Percentiles rank a stretch among this genome's conserved stretches.
phyloP scores from a whole-genome alignment of 2,329 filamentous ascomycete species.

The Penicillium sp. region DNA sequence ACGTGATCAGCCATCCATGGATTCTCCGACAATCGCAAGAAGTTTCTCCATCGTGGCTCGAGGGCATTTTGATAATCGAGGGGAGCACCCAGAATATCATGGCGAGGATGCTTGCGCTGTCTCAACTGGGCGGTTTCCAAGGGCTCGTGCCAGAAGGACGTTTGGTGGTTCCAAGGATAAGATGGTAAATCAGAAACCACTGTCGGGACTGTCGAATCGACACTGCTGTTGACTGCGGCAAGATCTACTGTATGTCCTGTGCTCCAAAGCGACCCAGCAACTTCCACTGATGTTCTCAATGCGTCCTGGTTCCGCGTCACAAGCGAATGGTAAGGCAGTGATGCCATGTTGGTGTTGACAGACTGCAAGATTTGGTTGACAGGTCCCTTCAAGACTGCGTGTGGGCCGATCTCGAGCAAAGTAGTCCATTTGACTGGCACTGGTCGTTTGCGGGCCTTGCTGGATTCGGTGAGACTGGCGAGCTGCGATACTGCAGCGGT shows the following conservation, averaged over 20 bases:
- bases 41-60: constrained; percentile 44
- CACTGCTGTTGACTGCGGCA: constrained; percentile 7
- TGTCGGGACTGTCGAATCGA: constrained; percentile 4
- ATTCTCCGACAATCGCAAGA: constrained; percentile 22
- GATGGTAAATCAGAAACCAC: constrained; percentile 31
- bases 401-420: constrained; percentile 29
- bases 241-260: constrained; percentile 11
- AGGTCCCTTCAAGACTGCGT: constrained; percentile 25
- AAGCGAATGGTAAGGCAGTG: constrained; percentile 8
- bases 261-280: constrained; percentile 14
- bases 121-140: constrained; percentile 19
- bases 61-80: constrained; percentile 18
- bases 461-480: constrained; percentile 9
- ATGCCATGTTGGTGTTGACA: constrained; percentile 6
- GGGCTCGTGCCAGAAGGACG: constrained; percentile 38
- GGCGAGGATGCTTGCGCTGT: constrained; percentile 20
- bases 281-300: constrained; percentile 7
- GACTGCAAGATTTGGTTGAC: constrained; percentile 18
- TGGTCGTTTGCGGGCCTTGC: constrained; percentile 11
- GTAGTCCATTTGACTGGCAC: constrained; percentile 13
- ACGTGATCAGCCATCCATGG: constrained; percentile 48
- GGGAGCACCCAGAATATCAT: constrained; percentile 25
- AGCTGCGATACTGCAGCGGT: constrained; percentile 16
- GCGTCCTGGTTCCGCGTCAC: constrained; percentile 11
- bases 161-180: constrained; percentile 43